Evolutionary conservation across 441 rosid genomes (phyloP), one percentile per base, ranked within the genome.

Genomic region (Metrosideros polymorpha): DNA sequence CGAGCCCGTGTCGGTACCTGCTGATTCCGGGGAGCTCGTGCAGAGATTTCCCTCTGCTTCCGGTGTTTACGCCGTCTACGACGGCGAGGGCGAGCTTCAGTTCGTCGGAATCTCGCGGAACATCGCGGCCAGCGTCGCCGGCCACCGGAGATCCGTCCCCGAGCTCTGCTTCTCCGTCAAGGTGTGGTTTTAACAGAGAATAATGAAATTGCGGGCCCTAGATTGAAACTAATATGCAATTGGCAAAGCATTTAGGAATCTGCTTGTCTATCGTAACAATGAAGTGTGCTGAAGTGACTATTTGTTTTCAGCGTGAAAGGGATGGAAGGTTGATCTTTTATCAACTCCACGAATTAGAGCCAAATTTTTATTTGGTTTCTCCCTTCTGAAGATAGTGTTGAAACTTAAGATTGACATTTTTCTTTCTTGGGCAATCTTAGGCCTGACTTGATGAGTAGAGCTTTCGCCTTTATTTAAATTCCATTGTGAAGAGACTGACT

Each of bases 61-160:
- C 12, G 99, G 99, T 9, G 97, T 97, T 1, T 97, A 96, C 88
- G 98, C 98, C 86, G 93, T 97, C 19, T 94, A 90, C 85, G 98
- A 97, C 87, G 87, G 89, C 61, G 92, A 85, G 82, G 90, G 91
- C 15, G 95, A 90, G 82, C 94, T 97, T 89, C 98, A 97, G 83
- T 97, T 96, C 92, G 90, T 96, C 59, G 99, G 99, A 53, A 93
- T 97, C 77, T 93, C 98, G n/a, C 88, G 96, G 88, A 95, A 96
- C 89, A 88, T 97, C 66, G 95, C 92, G 6, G 96, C 96, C 45
- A 96, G 96, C 91, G 90, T 97, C 84, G 86, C 92, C 75, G 57
- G 91, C 51, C 99, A 96, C 88, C 85, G 92, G 76, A 95, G 92
- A 85, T 92, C 97, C 17, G 93, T 94, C 12, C 95, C 99, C 85